Evolutionary conservation across 2,329 filamentous ascomycete genomes (phyloP).

Genomic region (Penicillium thymicola): DNA sequence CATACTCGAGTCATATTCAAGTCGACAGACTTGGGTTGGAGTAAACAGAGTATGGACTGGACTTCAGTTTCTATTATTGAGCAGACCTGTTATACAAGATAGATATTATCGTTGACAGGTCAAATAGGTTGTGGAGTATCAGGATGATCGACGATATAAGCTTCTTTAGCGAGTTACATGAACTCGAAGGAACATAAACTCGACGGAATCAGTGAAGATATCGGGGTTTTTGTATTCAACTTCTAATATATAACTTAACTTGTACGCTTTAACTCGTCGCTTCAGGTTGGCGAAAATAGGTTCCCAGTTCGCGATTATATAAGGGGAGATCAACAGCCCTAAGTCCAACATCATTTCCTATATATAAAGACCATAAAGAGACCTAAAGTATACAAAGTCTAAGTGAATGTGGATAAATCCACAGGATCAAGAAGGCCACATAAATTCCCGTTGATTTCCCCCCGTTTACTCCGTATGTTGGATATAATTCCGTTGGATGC

Average conservation of each 20-base stretch:
- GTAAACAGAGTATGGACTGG: not conserved
- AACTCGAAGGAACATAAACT: not conserved
- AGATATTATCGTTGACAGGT: not conserved
- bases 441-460: not conserved
- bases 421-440: too few relatives aligned
- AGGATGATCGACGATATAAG: not conserved
- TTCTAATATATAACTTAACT: not conserved
- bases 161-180: not conserved
- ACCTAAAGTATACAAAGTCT: too few relatives aligned
- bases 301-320: too few relatives aligned
- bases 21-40: not conserved
- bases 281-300: not conserved
- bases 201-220: not conserved
- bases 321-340: too few relatives aligned
- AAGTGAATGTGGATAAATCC: too few relatives aligned
- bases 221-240: too few relatives aligned
- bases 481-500: not conserved
- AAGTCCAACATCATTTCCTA: too few relatives aligned
- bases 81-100: too few relatives aligned
- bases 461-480: too few relatives aligned
- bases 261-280: too few relatives aligned
- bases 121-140: not conserved
- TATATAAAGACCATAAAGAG: too few relatives aligned
- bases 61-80: not conserved
- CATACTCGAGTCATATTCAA: constrained; percentile 7